Conservation (phyloP, 352 stramenopile genomes). For the Phytophthora ramorum region DNA sequence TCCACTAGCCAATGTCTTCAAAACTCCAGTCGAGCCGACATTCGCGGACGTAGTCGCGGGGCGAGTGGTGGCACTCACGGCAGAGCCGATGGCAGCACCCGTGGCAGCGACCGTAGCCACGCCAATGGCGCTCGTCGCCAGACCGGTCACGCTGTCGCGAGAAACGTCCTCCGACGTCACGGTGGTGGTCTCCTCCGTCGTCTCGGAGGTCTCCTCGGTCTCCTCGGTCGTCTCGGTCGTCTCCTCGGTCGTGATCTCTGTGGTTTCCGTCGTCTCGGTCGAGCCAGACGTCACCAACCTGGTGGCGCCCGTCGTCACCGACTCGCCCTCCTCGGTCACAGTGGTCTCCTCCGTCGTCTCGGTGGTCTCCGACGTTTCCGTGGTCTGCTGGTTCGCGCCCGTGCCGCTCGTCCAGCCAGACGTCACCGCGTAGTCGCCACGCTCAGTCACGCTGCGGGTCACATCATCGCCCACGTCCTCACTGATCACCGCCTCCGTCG, state of each 20-base stretch:
- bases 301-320: conserved; percentile 1
- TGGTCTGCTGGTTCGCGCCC: background rate
- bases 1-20: too few relatives aligned
- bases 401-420: background rate
- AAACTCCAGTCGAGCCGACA: too few relatives aligned
- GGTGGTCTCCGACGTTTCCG: background rate
- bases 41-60: too few relatives aligned
- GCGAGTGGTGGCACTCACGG: too few relatives aligned
- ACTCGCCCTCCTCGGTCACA: conserved; percentile 2
- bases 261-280: conserved; percentile 10
- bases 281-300: background rate
- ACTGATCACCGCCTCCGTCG: background rate
- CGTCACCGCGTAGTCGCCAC: background rate
- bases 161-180: too few relatives aligned
- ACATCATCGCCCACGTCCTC: background rate
- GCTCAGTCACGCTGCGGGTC: background rate
- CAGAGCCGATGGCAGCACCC: too few relatives aligned
- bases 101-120: background rate
- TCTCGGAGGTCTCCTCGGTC: too few relatives aligned
- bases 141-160: background rate
- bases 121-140: background rate
- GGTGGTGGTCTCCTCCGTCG: too few relatives aligned
- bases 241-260: background rate
- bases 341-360: conserved; percentile 3
- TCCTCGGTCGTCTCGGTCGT: background rate